These are phyloP conservation scores for Wickerhamomyces kurtzmanii DNA, from an alignment of 805 yeast genomes.

Conservation along the genomic window DNA sequence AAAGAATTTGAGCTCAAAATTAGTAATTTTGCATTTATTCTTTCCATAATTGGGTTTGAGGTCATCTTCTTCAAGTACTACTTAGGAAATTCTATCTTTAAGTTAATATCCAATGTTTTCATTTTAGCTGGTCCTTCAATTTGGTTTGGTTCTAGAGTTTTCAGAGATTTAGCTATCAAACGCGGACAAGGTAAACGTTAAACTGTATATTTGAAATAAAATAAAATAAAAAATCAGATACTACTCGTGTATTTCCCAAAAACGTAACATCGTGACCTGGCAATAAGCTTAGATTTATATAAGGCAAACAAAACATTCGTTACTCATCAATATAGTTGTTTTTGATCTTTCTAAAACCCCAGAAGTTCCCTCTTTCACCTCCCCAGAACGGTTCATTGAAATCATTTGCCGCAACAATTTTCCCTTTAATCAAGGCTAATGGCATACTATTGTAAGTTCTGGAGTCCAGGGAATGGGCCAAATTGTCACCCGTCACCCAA, in stretches of 20 bases:
- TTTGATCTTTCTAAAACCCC: slow-evolving; percentile 45
- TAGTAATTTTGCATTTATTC: slow-evolving; percentile 9
- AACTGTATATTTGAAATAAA: not conserved
- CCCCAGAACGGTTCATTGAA: slow-evolving; percentile 36
- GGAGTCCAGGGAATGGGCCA: slow-evolving; percentile 81
- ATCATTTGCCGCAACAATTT: slow-evolving; percentile 64
- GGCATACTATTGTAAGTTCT: slow-evolving; percentile 87
- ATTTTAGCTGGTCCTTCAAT: slow-evolving; percentile 14
- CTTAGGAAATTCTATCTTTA: slow-evolving; percentile 13
- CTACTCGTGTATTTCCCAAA: too few species aligned
- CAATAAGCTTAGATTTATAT: too few species aligned
- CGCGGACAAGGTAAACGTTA: slow-evolving; percentile 19
- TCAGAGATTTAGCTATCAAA: slow-evolving; percentile 15
- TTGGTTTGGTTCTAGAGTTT: slow-evolving; percentile 18
- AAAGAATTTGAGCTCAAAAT: slow-evolving; percentile 9
- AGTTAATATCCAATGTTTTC: slow-evolving; percentile 9
- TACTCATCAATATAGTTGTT: slow-evolving; percentile 37
- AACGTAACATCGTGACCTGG: not conserved
- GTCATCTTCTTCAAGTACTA: slow-evolving; percentile 16
- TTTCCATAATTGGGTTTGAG: slow-evolving; percentile 11
- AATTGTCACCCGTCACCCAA: slow-evolving; percentile 95
- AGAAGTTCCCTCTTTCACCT: slow-evolving; percentile 25
- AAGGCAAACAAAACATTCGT: too few species aligned
- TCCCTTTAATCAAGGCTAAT: slow-evolving; percentile 80
- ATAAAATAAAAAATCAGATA: not conserved